Evolutionary conservation across 768 basidiomycete species (phyloP).

Genomic region (Hypholoma sublateritium): DNA sequence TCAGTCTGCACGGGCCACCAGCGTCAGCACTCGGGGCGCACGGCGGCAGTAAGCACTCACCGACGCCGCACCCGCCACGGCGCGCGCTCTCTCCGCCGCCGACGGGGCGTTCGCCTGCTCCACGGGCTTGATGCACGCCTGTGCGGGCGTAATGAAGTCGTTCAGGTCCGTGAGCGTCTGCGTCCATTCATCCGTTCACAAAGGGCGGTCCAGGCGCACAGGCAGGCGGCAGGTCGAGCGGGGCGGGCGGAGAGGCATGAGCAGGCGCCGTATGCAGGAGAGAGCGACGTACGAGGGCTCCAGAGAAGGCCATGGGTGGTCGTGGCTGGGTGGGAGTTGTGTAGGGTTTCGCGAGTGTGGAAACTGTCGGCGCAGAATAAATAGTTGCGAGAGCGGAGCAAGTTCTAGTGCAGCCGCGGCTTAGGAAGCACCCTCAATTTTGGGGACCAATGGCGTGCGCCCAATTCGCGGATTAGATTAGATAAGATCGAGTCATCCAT

Average conservation of each 20-base stretch:
- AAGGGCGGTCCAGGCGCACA: no score
- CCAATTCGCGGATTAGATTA: background rate
- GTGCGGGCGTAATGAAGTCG: constrained; percentile 95
- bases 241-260: background rate
- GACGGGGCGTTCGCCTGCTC: constrained; percentile 37
- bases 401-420: background rate
- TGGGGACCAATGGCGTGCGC: background rate
- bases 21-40: no score
- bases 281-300: constrained; percentile 63
- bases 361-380: no score
- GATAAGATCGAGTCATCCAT: no score
- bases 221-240: no score
- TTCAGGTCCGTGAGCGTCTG: constrained; percentile 93
- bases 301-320: constrained; percentile 81
- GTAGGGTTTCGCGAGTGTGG: background rate
- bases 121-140: constrained; percentile 97
- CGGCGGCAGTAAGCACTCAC: constrained; percentile 22
- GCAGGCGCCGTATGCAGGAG: background rate
- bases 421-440: background rate
- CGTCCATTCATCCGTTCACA: background rate
- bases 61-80: constrained; percentile 32
- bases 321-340: background rate
- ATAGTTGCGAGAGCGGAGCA: background rate
- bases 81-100: constrained; percentile 26
- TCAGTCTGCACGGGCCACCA: constrained; percentile 63